Evolutionary conservation across 768 basidiomycete genomes (phyloP).

Genomic region (Serendipita sp.): DNA sequence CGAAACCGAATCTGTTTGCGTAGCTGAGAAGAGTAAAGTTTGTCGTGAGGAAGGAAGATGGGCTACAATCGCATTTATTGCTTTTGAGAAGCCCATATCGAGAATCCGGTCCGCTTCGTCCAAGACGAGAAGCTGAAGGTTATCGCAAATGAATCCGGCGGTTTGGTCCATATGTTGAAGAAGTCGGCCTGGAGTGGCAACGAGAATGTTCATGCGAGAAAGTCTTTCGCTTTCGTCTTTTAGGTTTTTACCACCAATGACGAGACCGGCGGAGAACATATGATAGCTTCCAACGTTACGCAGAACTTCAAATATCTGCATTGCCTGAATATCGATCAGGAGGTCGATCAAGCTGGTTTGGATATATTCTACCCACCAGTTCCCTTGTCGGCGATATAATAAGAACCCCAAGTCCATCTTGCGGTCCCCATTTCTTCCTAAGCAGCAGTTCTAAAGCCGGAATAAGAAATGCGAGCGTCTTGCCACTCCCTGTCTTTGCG

Average conservation of each 20-base stretch:
- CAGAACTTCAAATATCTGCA: constrained; percentile 94
- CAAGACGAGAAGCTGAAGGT: constrained; percentile 83
- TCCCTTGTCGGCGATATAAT: constrained; percentile 91
- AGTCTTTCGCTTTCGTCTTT: constrained; percentile 85
- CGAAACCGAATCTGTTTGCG: constrained; percentile 77
- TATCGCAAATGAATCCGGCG: constrained; percentile 79
- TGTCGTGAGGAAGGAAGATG: constrained; percentile 86
- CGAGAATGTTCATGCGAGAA: constrained; percentile 92
- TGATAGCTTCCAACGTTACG: constrained; percentile 87
- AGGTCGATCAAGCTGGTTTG: neutral
- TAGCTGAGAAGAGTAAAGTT: constrained; percentile 92
- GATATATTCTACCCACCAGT: constrained; percentile 35
- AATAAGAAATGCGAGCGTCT: constrained; percentile 57
- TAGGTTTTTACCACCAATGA: constrained; percentile 91
- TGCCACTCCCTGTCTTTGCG: constrained; percentile 56
- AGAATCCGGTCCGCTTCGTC: constrained; percentile 95
- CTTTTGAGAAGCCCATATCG: constrained; percentile 88
- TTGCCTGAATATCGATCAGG: constrained; percentile 41
- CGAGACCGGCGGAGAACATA: constrained; percentile 80
- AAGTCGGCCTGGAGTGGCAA: constrained; percentile 88
- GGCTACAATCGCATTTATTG: constrained; percentile 75
- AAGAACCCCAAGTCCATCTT: constrained; percentile 68
- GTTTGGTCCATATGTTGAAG: constrained; percentile 99
- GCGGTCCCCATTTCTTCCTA: constrained; percentile 51
- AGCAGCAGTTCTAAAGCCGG: constrained; percentile 51